These are phyloP conservation scores for Hypoxylon intermedium DNA, from an alignment of 495 filamentous ascomycete genomes.

Conservation along the genomic window DNA sequence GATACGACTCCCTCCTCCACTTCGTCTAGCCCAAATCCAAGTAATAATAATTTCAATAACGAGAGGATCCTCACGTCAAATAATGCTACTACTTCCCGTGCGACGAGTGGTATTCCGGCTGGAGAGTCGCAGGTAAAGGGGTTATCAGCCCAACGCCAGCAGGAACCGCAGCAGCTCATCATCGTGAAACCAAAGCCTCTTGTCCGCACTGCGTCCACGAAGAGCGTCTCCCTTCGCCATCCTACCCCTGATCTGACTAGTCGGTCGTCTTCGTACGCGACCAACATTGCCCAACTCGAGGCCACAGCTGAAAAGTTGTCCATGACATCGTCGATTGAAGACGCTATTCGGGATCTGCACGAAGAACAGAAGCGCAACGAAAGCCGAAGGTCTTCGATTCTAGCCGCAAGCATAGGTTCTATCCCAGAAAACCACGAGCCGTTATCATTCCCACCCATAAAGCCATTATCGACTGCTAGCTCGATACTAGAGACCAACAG, in stretches of 20 bases:
- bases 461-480: slow-evolving; percentile 64
- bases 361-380: slow-evolving; percentile 75
- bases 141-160: slow-evolving; percentile 18
- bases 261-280: slow-evolving; percentile 73
- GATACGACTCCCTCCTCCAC: slow-evolving; percentile 29
- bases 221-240: slow-evolving; percentile 69
- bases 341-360: slow-evolving; percentile 81
- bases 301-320: slow-evolving; percentile 82
- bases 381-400: slow-evolving; percentile 64
- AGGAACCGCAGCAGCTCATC: slow-evolving; percentile 29
- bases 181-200: slow-evolving; percentile 53
- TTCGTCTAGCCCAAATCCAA: slow-evolving; percentile 26
- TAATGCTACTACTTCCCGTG: neutral
- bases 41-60: slow-evolving; percentile 3
- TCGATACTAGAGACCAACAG: slow-evolving; percentile 74
- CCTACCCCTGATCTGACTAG: slow-evolving; percentile 78
- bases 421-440: slow-evolving; percentile 48
- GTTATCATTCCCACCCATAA: slow-evolving; percentile 40
- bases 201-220: slow-evolving; percentile 66
- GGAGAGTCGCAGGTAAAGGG: slow-evolving; percentile 20
- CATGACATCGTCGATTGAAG: slow-evolving; percentile 77
- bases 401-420: slow-evolving; percentile 50
- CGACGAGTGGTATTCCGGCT: slow-evolving; percentile 1
- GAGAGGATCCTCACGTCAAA: slow-evolving; percentile 5
- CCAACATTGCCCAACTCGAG: slow-evolving; percentile 84